Conservation (phyloP, 129 eudicot species). For the Gnaphalium uliginosum region DNA sequence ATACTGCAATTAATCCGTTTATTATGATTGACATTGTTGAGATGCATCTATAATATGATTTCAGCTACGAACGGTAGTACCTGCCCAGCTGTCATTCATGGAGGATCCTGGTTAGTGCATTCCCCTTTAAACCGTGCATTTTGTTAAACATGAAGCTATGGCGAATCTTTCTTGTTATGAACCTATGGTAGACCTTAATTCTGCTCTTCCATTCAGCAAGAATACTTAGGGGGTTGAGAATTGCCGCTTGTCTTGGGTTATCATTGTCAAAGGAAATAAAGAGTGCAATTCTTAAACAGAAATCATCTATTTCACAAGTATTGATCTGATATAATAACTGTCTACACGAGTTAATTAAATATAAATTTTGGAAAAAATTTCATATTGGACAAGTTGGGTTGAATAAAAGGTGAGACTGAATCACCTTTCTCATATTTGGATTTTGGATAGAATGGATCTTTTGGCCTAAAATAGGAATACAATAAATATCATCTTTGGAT, state of each 20-base stretch:
- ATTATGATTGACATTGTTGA: not conserved
- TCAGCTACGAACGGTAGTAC: constrained; percentile 73
- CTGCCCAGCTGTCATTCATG: constrained; percentile 76
- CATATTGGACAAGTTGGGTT: not conserved
- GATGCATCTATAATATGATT: constrained; percentile 17
- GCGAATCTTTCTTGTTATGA: not conserved
- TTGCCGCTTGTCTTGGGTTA: constrained; percentile 86
- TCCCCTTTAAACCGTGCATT: not conserved
- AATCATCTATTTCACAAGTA: constrained; percentile 40
- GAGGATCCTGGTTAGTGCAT: constrained; percentile 82
- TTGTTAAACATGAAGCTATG: constrained; percentile 21
- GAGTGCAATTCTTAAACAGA: constrained; percentile 54
- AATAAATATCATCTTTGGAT: too few relatives aligned
- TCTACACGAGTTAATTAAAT: not conserved
- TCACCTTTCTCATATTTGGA: not conserved
- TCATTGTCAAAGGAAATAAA: constrained; percentile 74
- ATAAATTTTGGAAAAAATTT: not conserved
- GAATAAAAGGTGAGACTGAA: not conserved
- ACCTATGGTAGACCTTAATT: constrained; percentile 10
- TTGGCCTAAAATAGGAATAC: not conserved
- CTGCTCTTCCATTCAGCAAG: constrained; percentile 58
- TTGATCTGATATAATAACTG: constrained; percentile 1
- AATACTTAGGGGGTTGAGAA: constrained; percentile 81
- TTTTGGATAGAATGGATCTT: too few relatives aligned
- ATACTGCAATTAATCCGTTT: not conserved